These are phyloP conservation scores for Coffea eugenioides DNA, from an alignment of 257 asterid genomes.

Conservation along the genomic window DNA sequence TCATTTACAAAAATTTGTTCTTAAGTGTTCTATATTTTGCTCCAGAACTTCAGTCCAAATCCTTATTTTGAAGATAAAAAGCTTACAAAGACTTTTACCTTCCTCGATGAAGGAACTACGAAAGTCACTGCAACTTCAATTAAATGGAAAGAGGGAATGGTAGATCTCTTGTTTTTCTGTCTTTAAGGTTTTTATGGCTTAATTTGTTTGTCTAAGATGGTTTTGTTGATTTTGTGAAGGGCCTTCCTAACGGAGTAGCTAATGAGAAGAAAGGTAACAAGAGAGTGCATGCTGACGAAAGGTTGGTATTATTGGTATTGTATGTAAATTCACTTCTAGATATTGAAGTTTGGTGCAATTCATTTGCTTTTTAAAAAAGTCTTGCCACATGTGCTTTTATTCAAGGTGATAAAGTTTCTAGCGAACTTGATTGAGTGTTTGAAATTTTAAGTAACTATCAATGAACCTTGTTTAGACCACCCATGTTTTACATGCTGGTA, in stretches of 20 bases:
- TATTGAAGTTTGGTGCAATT: background rate
- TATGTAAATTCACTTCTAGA: background rate
- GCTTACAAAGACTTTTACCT: constrained; percentile 80
- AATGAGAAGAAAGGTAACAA: constrained; percentile 83
- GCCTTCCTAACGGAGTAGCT: constrained; percentile 67
- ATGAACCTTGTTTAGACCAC: background rate
- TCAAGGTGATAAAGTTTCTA: background rate
- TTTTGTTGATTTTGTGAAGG: constrained; percentile 49
- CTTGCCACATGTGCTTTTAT: no score
- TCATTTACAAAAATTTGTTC: background rate
- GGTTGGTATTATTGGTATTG: constrained; percentile 40
- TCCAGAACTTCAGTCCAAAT: constrained; percentile 72
- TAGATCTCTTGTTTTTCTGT: constrained; percentile 28
- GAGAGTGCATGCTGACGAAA: constrained; percentile 72
- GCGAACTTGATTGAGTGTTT: background rate
- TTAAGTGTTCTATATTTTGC: constrained; percentile 10
- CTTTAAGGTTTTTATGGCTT: background rate
- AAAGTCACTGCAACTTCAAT: constrained; percentile 76
- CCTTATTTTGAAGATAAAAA: constrained; percentile 79
- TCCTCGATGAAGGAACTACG: constrained; percentile 82
- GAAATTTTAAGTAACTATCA: background rate
- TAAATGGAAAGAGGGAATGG: constrained; percentile 93
- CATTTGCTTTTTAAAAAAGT: background rate
- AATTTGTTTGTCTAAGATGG: constrained; percentile 20
- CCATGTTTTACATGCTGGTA: background rate